Percentiles rank a stretch among this genome's conserved stretches.
phyloP scores from a whole-genome alignment of 23 red algal genomes.

The Gracilaria vermiculophylla region DNA sequence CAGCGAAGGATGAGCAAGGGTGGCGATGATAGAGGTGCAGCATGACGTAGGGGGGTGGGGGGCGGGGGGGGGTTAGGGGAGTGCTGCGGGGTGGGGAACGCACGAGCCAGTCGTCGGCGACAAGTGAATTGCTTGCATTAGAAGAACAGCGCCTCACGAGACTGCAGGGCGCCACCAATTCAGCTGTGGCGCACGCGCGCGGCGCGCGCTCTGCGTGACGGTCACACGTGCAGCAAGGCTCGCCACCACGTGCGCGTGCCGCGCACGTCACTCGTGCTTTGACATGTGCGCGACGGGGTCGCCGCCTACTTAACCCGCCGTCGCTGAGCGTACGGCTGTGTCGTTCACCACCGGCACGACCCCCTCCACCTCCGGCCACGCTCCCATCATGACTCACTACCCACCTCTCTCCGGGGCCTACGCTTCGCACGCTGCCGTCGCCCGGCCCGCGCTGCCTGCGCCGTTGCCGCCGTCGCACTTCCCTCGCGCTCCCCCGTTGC shows the following conservation, averaged over 20 bases:
- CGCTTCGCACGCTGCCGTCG: neutral
- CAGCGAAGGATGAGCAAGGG: neutral
- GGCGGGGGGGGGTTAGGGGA: neutral
- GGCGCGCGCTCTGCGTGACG: neutral
- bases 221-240: neutral
- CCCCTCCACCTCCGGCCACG: neutral
- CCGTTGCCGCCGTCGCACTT: neutral
- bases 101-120: neutral
- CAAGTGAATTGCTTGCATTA: conserved; percentile 16
- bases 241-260: neutral
- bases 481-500: neutral
- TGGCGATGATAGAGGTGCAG: neutral
- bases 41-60: neutral
- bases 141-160: neutral
- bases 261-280: neutral
- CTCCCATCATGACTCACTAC: neutral
- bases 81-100: neutral
- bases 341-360: neutral
- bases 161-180: neutral
- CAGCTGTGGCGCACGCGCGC: neutral
- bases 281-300: too few species aligned
- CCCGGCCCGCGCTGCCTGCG: neutral
- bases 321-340: neutral
- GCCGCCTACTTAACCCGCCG: neutral
- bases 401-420: neutral